A percentile compares a stretch with the other conserved stretches of the same genome.
These are phyloP conservation scores for Gossypium australe DNA, from an alignment of 345 rosid species.

Conservation along the genomic window DNA sequence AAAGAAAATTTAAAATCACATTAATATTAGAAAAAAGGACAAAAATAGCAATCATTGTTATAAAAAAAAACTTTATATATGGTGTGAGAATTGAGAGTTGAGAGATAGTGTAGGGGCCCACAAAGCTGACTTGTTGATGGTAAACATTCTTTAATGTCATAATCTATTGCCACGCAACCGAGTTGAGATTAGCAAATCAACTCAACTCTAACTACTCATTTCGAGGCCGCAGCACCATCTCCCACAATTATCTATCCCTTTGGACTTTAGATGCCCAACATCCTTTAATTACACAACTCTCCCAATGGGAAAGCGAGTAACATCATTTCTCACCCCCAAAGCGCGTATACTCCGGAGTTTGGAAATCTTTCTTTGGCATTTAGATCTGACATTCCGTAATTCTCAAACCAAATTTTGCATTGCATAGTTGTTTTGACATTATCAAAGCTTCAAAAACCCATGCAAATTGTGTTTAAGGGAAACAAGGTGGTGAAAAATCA, in stretches of 20 bases:
- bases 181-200: not conserved
- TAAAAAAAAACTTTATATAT: too few relatives aligned
- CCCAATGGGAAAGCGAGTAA: not conserved
- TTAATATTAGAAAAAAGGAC: too few relatives aligned
- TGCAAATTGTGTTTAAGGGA: slow-evolving; percentile 12
- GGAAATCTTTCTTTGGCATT: not conserved
- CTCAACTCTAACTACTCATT: not conserved
- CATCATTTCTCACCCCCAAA: not conserved
- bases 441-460: slow-evolving; percentile 23
- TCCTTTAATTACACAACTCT: not conserved
- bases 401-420: slow-evolving; percentile 28
- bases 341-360: not conserved
- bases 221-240: not conserved
- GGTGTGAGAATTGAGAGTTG: too few relatives aligned
- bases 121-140: not conserved
- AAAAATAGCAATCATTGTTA: too few relatives aligned
- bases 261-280: not conserved
- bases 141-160: not conserved
- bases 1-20: too few relatives aligned
- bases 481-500: not conserved
- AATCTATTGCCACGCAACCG: not conserved
- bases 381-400: slow-evolving; percentile 66
- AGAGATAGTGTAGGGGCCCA: not conserved
- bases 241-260: not conserved
- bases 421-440: not conserved